Base-by-base conservation (phyloP, 1,284 basidiomycete genomes). In the Malassezia caprae region DNA sequence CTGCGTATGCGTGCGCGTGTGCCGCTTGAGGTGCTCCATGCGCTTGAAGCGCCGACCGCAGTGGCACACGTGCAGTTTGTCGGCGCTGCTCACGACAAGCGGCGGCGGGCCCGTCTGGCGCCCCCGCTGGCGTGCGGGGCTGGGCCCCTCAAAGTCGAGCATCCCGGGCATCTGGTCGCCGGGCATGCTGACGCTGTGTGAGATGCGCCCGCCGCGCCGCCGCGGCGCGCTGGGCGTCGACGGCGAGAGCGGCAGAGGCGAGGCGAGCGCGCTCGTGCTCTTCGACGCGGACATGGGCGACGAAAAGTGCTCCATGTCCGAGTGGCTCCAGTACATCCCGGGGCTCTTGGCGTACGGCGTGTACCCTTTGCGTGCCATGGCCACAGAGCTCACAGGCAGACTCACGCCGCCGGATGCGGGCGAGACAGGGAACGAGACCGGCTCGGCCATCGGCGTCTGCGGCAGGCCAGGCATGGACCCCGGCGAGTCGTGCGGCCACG, bases 1-100 rank as follows among this genome's bases (percentile, higher is more conserved):
- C 47, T 73, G 66, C 0, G 72, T 73, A 51, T 74, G 72, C 6
- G 68, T 69, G 40, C 69, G 69, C 45, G 63, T 65, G 64, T 74
- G 72, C n/a, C 72, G 65, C 60, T 73, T 73, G 46, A 74, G 64
- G 31, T 74, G 72, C 56, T 74, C 72, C 60, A 72, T 63, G 24
- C 72, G 59, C 59, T 69, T 72, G 61, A 74, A 74, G 24, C 72
- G 62, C 59, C 72, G 69, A 19, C 70, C 69, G 44, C 71, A 72
- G 59, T 67, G 63, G 52, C 72, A 74, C 35, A 69, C 69, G 48
- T 74, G 72, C 31, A 63, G 50, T 56, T 74, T 74, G 58, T 73
- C 65, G 10, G 68, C 68, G n/a, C 59, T 63, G 63, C 64, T 68
- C 47, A 73, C 71, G 19, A 74, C 65, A 15, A 73, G 63, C 19